Evolutionary conservation across 2,329 filamentous ascomycete genomes (phyloP).

Genomic region (Nemania abortiva): DNA sequence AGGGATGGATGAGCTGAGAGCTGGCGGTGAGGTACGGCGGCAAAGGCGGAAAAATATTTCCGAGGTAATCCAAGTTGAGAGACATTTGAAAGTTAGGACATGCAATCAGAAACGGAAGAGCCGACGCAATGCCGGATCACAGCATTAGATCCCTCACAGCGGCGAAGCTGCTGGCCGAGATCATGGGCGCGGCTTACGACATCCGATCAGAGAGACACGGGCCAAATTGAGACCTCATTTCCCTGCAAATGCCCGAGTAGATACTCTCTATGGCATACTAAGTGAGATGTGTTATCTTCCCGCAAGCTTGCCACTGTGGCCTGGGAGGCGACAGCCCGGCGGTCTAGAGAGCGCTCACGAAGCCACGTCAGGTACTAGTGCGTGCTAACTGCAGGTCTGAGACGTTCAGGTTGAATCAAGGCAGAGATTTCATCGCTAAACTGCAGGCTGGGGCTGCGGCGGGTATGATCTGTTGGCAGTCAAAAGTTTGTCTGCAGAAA

Average conservation of each 20-base stretch:
- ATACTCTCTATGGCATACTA: slow-evolving; percentile 1
- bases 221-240: slow-evolving; percentile 7
- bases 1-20: background rate
- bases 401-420: slow-evolving; percentile 9
- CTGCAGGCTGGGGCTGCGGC: background rate
- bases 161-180: slow-evolving; percentile 21
- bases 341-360: background rate
- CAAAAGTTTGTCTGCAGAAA: background rate
- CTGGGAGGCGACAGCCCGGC: background rate
- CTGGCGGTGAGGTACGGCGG: background rate
- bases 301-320: slow-evolving; percentile 2
- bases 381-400: slow-evolving; percentile 21
- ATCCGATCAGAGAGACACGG: background rate
- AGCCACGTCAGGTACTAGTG: slow-evolving; percentile 14
- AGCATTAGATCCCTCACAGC: slow-evolving; percentile 21
- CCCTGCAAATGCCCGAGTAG: background rate
- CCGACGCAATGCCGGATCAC: slow-evolving; percentile 19
- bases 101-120: slow-evolving; percentile 14
- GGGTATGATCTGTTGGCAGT: background rate
- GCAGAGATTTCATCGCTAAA: background rate
- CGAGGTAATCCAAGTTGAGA: slow-evolving; percentile 19
- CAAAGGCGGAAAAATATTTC: slow-evolving; percentile 1
- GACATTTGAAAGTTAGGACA: slow-evolving; percentile 11
- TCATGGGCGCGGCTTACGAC: slow-evolving; percentile 8
- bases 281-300: background rate